These are phyloP conservation scores for Penicillium silybi DNA, from an alignment of 495 filamentous ascomycete genomes.

Conservation along the genomic window DNA sequence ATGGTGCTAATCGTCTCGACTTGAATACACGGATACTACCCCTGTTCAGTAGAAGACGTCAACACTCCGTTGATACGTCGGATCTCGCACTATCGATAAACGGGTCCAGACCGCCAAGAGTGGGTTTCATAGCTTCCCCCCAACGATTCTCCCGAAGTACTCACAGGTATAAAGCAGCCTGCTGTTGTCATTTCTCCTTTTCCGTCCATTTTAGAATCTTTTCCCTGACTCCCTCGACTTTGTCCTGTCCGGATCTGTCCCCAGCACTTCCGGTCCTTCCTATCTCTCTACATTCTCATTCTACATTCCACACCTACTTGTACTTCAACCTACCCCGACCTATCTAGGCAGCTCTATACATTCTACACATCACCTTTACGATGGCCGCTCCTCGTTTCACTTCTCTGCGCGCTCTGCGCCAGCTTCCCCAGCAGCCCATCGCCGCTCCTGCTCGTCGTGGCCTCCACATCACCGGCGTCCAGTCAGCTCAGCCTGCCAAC, in stretches of 20 bases:
- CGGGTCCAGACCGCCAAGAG: conserved; percentile 27
- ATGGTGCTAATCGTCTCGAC: not conserved
- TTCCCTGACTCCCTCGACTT: conserved; percentile 3
- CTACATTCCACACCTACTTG: not conserved
- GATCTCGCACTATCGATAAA: conserved; percentile 19
- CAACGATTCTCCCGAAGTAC: conserved; percentile 19
- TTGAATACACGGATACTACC: not conserved
- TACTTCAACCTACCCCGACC: conserved; percentile 6
- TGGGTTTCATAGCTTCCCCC: conserved; percentile 31
- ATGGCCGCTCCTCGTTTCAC: conserved; percentile 50
- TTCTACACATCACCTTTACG: conserved; percentile 13
- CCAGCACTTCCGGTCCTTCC: conserved; percentile 2
- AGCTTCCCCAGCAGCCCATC: conserved; percentile 40
- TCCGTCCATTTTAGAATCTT: conserved; percentile 1
- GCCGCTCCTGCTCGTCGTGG: conserved; percentile 40
- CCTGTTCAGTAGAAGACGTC: conserved; percentile 11
- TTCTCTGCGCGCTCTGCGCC: conserved; percentile 47
- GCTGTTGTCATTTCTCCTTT: conserved; percentile 10
- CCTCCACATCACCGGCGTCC: conserved; percentile 54
- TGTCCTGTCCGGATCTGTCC: not conserved
- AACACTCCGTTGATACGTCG: conserved; percentile 14
- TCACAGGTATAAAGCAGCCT: not conserved
- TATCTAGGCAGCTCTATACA: not conserved
- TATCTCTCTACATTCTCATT: conserved; percentile 2
- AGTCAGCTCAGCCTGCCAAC: conserved; percentile 41